Evolutionary conservation across 1,284 basidiomycete genomes (phyloP), one percentile per base, ranked within the genome.

Genomic region (Ceraceosorus guamensis): DNA sequence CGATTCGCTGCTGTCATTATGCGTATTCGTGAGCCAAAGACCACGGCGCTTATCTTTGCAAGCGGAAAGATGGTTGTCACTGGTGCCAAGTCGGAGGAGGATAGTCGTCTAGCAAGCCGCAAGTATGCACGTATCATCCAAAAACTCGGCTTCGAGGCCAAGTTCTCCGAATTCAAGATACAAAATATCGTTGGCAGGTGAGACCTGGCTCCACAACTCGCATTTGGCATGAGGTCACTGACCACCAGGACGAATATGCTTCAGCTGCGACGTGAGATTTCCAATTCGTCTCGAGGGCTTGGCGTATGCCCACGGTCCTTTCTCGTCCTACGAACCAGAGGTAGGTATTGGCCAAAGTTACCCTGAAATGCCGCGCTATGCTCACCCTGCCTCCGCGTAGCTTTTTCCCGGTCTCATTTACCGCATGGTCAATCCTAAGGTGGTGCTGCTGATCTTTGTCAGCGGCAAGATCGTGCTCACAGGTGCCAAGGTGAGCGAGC

Each of bases 21-120:
- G 95, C 90, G 95, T 80, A 98, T 99, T 76, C 91, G 95, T 70
- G 93, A 98, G 73, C 95, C 95, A 57, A 98, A 98, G 83, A 99
- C 95, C 57, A 98, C 95, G 44, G 95, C 95, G 10, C 85, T 99
- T 65, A 98, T 98, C 78, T 98, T 99, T 78, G 95, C 95, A 33
- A 96, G 91, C 53, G 95, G 95, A 77, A 98, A 98, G 84, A 98
- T 99, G 90, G 95, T 98, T 76, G 93, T 97, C 59, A 98, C 95
- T 30, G 95, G 95, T 77, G 95, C 95, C 55, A 98, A 98, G 83
- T 91, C 88, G 37, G 95, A 99, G 79, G 95, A 98, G 78, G 93
- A 98, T 77, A 92, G 90, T 68, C 85, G 92, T 56, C 81, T 99
- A 56, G 95, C 95, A 50, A 93, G 91, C 67, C 87, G 95, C 76